phyloP scores from a whole-genome alignment of 2,329 filamentous ascomycete genomes.

The Beauveria caledonica region DNA sequence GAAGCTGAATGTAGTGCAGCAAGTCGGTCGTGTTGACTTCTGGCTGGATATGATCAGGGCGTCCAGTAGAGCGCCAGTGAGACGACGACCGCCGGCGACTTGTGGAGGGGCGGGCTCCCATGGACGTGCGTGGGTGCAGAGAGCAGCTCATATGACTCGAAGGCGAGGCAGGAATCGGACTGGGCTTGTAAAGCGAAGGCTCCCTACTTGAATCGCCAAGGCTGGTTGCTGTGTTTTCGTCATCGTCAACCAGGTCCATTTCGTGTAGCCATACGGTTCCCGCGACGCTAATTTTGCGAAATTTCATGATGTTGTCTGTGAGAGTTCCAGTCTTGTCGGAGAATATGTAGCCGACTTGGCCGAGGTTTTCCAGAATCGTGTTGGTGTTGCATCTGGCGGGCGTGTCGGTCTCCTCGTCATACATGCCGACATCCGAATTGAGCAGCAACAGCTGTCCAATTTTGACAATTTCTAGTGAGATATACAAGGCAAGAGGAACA shows the following conservation, averaged over 20 bases:
- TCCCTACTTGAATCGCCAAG: constrained; percentile 19
- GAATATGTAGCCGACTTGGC: constrained; percentile 84
- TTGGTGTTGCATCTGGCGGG: constrained; percentile 87
- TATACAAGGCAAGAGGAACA: constrained; percentile 84
- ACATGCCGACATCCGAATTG: constrained; percentile 81
- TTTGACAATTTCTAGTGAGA: constrained; percentile 83
- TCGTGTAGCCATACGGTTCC: constrained; percentile 87
- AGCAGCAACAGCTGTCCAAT: constrained; percentile 69
- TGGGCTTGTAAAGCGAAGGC: constrained; percentile 21
- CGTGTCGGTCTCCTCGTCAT: constrained; percentile 73
- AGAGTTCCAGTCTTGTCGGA: constrained; percentile 93
- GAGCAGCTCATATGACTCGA: constrained; percentile 19
- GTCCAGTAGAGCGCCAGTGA: constrained; percentile 40
- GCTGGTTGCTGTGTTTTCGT: constrained; percentile 15
- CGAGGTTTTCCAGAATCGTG: constrained; percentile 89
- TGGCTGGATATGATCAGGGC: constrained; percentile 42
- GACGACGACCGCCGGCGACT: constrained; percentile 36
- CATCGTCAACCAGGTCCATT: constrained; percentile 45
- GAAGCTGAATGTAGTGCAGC: constrained; percentile 65
- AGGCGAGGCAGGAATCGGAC: constrained; percentile 22
- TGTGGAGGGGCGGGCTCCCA: constrained; percentile 23
- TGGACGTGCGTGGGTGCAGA: constrained; percentile 23
- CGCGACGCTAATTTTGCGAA: constrained; percentile 83
- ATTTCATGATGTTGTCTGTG: constrained; percentile 93
- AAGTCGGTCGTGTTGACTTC: constrained; percentile 64